Conservation (phyloP, 495 filamentous ascomycete species). For the Aspergillus mulundensis region DNA sequence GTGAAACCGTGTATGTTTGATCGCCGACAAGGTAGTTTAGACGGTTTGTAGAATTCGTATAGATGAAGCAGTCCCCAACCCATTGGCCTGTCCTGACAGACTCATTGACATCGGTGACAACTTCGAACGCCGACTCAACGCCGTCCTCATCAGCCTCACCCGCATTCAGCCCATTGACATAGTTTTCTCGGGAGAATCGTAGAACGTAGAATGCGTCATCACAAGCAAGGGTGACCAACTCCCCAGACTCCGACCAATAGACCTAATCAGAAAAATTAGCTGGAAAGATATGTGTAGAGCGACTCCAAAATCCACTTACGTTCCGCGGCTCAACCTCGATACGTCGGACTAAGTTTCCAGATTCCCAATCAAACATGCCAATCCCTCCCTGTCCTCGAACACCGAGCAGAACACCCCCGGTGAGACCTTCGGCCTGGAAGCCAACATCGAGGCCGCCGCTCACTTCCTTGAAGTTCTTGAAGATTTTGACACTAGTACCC, state of each 20-base stretch:
- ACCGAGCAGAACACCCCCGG: conserved; percentile 86
- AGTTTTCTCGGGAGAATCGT: conserved; percentile 83
- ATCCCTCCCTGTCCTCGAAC: conserved; percentile 93
- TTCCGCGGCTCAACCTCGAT: conserved; percentile 92
- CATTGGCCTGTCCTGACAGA: conserved; percentile 92
- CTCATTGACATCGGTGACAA: conserved; percentile 92
- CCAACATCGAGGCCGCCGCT: conserved; percentile 85
- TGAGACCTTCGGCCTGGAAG: conserved; percentile 90
- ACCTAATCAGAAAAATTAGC: conserved; percentile 48
- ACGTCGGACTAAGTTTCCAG: conserved; percentile 79
- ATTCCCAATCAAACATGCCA: conserved; percentile 95
- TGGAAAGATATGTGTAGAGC: neutral
- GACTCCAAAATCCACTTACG: conserved; percentile 37
- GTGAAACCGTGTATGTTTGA: conserved; percentile 96
- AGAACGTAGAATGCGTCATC: conserved; percentile 96
- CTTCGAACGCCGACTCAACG: conserved; percentile 94
- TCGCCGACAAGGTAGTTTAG: conserved; percentile 98
- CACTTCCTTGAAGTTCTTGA: conserved; percentile 96
- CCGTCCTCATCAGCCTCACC: conserved; percentile 90
- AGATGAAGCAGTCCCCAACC: conserved; percentile 98
- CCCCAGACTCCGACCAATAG: conserved; percentile 96
- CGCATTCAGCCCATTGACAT: conserved; percentile 71
- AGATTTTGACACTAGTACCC: conserved; percentile 87
- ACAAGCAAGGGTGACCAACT: conserved; percentile 87
- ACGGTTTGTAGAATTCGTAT: conserved; percentile 94